These are phyloP conservation scores for Phaeotremella skinneri DNA, from an alignment of 768 basidiomycete species.

Conservation along the genomic window DNA sequence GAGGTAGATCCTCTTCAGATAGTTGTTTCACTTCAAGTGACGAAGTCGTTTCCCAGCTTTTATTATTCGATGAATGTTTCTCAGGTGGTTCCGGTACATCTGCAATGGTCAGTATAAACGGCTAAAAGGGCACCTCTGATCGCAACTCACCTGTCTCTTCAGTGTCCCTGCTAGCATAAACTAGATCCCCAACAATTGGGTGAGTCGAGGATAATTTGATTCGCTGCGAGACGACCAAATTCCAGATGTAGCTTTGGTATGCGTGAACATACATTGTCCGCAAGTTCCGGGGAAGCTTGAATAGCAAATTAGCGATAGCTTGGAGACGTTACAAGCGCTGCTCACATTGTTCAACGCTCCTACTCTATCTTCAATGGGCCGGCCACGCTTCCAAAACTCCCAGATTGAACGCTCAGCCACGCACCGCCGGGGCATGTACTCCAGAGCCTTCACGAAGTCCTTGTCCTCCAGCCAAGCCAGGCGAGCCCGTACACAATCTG, in stretches of 20 bases:
- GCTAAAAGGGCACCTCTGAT: conserved; percentile 26
- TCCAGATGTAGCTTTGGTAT: conserved; percentile 99
- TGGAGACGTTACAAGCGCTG: conserved; percentile 12
- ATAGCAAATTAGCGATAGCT: neutral
- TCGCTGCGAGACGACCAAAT: conserved; percentile 91
- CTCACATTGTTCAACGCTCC: conserved; percentile 78
- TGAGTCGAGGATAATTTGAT: conserved; percentile 67
- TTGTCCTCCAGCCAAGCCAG: conserved; percentile 83
- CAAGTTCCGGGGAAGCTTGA: conserved; percentile 88
- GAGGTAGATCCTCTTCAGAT: conserved; percentile 67
- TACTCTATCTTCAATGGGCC: conserved; percentile 65
- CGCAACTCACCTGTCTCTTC: conserved; percentile 45
- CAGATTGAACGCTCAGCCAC: conserved; percentile 90
- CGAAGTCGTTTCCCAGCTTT: conserved; percentile 44
- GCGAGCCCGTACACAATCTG: conserved; percentile 78
- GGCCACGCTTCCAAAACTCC: conserved; percentile 80
- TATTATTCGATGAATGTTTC: conserved; percentile 6
- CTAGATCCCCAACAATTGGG: conserved; percentile 85
- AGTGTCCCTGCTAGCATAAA: conserved; percentile 59
- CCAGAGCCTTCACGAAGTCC: conserved; percentile 75
- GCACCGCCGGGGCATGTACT: conserved; percentile 81
- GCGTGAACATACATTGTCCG: conserved; percentile 97
- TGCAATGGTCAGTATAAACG: conserved; percentile 4
- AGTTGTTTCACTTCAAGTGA: conserved; percentile 68
- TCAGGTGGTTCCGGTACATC: conserved; percentile 4